Evolutionary conservation across 345 rosid genomes (phyloP).

Genomic region (Brassica cretica): DNA sequence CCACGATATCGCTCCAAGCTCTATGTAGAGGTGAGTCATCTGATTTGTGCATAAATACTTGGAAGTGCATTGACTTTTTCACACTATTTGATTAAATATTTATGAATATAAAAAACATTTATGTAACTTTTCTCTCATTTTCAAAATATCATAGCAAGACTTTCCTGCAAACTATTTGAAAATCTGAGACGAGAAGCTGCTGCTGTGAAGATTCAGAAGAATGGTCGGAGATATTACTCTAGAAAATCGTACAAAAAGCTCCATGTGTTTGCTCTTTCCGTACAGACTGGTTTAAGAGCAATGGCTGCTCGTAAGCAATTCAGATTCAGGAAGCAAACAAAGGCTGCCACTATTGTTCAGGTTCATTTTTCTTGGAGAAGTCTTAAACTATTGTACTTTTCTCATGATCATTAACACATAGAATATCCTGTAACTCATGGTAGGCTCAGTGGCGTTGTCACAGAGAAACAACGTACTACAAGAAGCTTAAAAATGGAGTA

Average conservation of each 20-base stretch:
- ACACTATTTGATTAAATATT: not conserved
- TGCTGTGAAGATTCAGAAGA: conserved; percentile 74
- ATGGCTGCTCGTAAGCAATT: conserved; percentile 67
- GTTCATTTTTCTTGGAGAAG: conserved; percentile 25
- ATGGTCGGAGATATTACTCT: conserved; percentile 48
- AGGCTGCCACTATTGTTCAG: conserved; percentile 71
- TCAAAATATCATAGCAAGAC: conserved; percentile 49
- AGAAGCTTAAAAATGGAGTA: conserved; percentile 61
- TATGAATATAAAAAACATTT: not conserved
- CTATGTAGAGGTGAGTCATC: conserved; percentile 60
- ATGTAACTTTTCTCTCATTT: not conserved
- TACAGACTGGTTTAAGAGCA: conserved; percentile 73
- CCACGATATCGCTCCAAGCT: conserved; percentile 59
- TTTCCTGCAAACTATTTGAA: conserved; percentile 56
- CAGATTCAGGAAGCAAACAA: conserved; percentile 59
- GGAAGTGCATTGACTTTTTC: not conserved
- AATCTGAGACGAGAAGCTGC: conserved; percentile 57
- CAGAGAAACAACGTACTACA: conserved; percentile 54
- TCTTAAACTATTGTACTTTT: not conserved
- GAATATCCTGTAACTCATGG: not conserved
- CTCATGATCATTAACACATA: not conserved
- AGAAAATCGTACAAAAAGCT: conserved; percentile 56
- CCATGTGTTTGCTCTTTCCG: conserved; percentile 48
- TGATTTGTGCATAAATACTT: not conserved
- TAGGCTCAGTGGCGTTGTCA: conserved; percentile 75